phyloP scores from a whole-genome alignment of 2,329 filamentous ascomycete species.

The Diaporthe citriasiana region DNA sequence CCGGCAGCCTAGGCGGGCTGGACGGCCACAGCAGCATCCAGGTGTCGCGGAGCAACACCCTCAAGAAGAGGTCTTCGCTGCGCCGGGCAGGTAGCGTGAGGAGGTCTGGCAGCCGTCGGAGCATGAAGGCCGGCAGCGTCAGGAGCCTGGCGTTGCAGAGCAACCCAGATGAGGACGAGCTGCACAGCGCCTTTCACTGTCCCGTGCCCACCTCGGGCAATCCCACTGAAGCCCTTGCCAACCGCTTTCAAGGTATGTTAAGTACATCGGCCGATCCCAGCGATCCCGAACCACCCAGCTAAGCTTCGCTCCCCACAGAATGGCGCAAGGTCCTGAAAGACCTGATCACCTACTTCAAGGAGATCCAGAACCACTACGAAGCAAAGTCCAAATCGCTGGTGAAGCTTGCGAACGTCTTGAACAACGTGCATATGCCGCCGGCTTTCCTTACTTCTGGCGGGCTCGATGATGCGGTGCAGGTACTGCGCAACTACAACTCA shows the following conservation, averaged over 20 bases:
- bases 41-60: conserved; percentile 73
- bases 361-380: conserved; percentile 92
- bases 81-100: conserved; percentile 81
- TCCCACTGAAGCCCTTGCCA: conserved; percentile 89
- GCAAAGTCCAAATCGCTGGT: conserved; percentile 83
- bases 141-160: conserved; percentile 82
- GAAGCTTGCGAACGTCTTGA: conserved; percentile 87
- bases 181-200: conserved; percentile 88
- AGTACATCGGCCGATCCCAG: conserved; percentile 26
- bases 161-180: conserved; percentile 75
- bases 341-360: conserved; percentile 92
- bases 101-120: conserved; percentile 84
- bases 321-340: conserved; percentile 98
- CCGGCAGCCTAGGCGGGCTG: conserved; percentile 57
- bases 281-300: conserved; percentile 2
- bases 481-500: conserved; percentile 87
- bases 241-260: conserved; percentile 88
- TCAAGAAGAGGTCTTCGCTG: conserved; percentile 90
- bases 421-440: conserved; percentile 81
- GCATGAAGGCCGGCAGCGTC: conserved; percentile 88
- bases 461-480: conserved; percentile 87
- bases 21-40: conserved; percentile 52
- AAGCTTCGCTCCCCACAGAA: conserved; percentile 63
- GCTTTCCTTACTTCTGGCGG: conserved; percentile 85
- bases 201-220: conserved; percentile 90